Base-by-base conservation (phyloP, 345 rosid species). In the Hypericum androsaemum region DNA sequence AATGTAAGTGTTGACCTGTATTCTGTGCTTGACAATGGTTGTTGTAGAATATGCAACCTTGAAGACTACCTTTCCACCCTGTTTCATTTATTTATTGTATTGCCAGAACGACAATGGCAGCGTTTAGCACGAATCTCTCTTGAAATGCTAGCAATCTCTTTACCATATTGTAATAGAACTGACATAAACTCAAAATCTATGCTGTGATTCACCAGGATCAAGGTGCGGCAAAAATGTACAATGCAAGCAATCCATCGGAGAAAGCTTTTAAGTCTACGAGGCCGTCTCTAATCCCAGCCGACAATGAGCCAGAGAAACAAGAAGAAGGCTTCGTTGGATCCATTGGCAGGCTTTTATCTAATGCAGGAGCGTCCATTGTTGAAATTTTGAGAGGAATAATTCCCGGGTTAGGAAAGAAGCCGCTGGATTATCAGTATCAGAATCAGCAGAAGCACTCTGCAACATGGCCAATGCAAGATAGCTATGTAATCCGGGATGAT, bases 311-410 rank as follows among this genome's bases (percentile, higher is more conserved):
- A 59, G 94, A 80, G 60, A 86, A 78, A 59, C 86, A 77, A 48
- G 97, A 88, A 53, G 97, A 88, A 73, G 78, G 82, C 50, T 68
- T 84, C 48, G 77, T 83, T 17, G 86, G 76, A 59, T 79, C 90
- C 54, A 63, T 92, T 11, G 66, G 59, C 41, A 74, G 78, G 64
- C 80, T 92, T 50, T 47, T 83, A 15, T 62, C 56, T 12, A 80
- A 72, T 63, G 71, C 73, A n/a, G 71, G 84, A 58, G 67, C 76
- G 43, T 74, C 81, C 49, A 48, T 65, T 11, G 39, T 61, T 49
- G 99, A 86, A 66, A 79, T 92, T 48, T 53, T 81, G 10, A 73
- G 86, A 69, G 86, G 84, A 61, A 58, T 84, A 61, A 45, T 80
- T 71, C 95, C 89, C 37, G 71, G 78, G 64, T 58, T 77, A 37